phyloP scores from a whole-genome alignment of 768 basidiomycete genomes.

The Trametopsis cervina region DNA sequence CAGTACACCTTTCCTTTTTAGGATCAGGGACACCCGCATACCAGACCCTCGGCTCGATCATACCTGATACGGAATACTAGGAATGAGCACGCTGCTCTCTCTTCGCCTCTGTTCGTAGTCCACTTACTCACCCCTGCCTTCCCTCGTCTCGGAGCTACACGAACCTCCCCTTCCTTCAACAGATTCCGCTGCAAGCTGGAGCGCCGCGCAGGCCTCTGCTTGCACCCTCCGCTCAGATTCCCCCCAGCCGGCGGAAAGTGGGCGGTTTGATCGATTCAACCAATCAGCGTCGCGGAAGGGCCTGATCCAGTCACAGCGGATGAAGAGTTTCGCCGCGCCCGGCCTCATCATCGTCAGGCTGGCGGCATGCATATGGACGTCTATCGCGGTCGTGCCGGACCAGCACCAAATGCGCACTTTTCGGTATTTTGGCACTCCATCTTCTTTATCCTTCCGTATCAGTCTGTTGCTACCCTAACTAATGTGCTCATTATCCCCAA shows the following conservation, averaged over 20 bases:
- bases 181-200: too few relatives aligned
- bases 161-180: background rate
- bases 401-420: background rate
- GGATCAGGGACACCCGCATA: background rate
- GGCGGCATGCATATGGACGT: too few relatives aligned
- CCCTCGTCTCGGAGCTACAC: background rate
- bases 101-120: background rate
- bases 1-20: background rate
- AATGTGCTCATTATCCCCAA: too few relatives aligned
- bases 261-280: background rate
- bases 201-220: too few relatives aligned
- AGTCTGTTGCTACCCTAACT: too few relatives aligned
- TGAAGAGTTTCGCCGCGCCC: background rate
- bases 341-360: background rate
- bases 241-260: too few relatives aligned
- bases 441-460: too few relatives aligned
- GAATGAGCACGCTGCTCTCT: background rate
- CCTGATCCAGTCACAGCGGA: background rate
- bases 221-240: too few relatives aligned
- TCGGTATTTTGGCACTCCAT: background rate
- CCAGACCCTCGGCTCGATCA: background rate
- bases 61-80: background rate
- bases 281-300: background rate
- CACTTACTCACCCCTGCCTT: background rate
- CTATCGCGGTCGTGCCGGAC: too few relatives aligned